Percentiles rank a stretch among this genome's conserved stretches.
Evolutionary conservation across 2,329 filamentous ascomycete genomes (phyloP).

Genomic region (Trichoderma polysporum): DNA sequence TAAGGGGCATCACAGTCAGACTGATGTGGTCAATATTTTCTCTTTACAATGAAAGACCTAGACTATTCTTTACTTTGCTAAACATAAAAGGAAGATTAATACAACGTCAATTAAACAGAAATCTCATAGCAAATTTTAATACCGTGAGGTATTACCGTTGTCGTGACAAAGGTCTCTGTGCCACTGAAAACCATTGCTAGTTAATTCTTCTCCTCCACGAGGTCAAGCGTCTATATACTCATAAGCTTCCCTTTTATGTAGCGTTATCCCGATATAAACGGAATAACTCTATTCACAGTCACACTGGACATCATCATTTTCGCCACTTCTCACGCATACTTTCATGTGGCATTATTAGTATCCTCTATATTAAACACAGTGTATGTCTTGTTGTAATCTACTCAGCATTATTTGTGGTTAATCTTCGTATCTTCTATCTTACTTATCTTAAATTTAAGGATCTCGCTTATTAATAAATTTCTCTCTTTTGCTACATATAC

Average conservation of each 20-base stretch:
- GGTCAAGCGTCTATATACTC: not conserved
- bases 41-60: not conserved
- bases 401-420: not conserved
- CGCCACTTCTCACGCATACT: not conserved
- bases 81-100: too few relatives aligned
- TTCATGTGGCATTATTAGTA: not conserved
- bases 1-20: not conserved
- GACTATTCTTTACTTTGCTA: not conserved
- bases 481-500: too few relatives aligned
- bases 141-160: too few relatives aligned
- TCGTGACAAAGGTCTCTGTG: too few relatives aligned
- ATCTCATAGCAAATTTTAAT: too few relatives aligned
- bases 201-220: not conserved
- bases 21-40: not conserved
- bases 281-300: not conserved
- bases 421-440: too few relatives aligned
- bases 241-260: not conserved
- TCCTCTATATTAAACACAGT: not conserved
- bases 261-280: not conserved
- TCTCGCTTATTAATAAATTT: too few relatives aligned
- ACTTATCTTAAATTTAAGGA: too few relatives aligned
- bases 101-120: too few relatives aligned
- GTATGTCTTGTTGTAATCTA: rapidly evolving
- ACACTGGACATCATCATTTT: not conserved
- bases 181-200: too few relatives aligned